Evolutionary conservation across 2,329 filamentous ascomycete species (phyloP), one percentile per base, ranked within the genome.

Genomic region (Botrytis tulipae): DNA sequence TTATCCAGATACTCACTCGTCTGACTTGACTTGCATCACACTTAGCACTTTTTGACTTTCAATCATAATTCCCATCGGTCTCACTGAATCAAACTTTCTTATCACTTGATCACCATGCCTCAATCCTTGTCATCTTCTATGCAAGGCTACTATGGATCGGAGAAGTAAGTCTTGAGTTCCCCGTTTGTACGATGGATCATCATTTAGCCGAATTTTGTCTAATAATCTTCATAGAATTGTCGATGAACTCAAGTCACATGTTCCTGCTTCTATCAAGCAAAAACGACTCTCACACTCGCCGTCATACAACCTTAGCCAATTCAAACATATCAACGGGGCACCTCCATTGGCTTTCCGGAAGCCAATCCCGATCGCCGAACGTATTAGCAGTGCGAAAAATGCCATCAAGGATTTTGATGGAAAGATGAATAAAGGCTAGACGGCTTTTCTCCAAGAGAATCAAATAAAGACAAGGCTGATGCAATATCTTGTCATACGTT

Each of bases 51-150:
- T 6, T 42, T 42, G 25, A 42, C 40, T 44, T 54, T 35, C 37
- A 20, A n/a, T 35, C 18, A 22, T 8, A 65, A 57, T n/a, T 48
- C 22, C 22, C 25, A 48, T 29, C 42, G 60, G 51, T 54, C 42
- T 69, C 51, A n/a, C 51, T 48, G 8, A n/a, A 40, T 20, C 40
- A 40, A 60, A 20, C 20, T 22, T n/a, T 20, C 44, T 29, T 20
- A 25, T 37, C 65, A 57, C 35, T 42, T 54, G 10, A 48, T n/a
- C n/a, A 14, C 20, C 25, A 73, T 73, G 71, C 63, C 63, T 35
- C 71, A 69, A 69, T 73, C 71, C 20, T 42, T 73, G 25, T 73
- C 71, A 51, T 73, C 71, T 20, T 73, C 71, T 18, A 37, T 73
- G 51, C 71, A 61, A 73, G 71, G 71, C 71, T 73, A 42, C 29